These are phyloP conservation scores for Parmales sp. DNA, from an alignment of 108 stramenopile species.

Conservation along the genomic window DNA sequence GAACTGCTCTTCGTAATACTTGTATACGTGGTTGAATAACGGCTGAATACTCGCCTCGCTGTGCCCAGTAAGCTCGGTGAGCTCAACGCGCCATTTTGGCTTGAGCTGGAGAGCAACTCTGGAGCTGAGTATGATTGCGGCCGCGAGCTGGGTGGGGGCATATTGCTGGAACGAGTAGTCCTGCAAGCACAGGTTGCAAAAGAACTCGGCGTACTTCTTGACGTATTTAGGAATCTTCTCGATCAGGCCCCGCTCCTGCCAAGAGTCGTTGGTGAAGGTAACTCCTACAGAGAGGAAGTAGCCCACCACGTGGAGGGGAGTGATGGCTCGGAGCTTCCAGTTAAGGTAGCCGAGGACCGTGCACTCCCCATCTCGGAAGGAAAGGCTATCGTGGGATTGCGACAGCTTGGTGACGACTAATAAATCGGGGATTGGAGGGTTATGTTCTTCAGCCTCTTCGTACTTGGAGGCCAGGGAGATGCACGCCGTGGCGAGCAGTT, in stretches of 20 bases:
- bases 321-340: constrained; percentile 70
- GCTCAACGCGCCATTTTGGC: constrained; percentile 66
- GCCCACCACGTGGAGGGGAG: constrained; percentile 62
- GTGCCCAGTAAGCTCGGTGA: constrained; percentile 60
- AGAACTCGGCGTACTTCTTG: constrained; percentile 86
- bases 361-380: constrained; percentile 74
- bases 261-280: constrained; percentile 58
- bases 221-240: constrained; percentile 83
- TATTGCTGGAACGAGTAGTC: constrained; percentile 81
- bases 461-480: constrained; percentile 78
- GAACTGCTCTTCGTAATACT: constrained; percentile 80
- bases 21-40: constrained; percentile 71
- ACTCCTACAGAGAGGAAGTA: constrained; percentile 71
- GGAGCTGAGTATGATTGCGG: constrained; percentile 66
- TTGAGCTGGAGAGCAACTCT: constrained; percentile 67
- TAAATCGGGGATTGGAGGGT: constrained; percentile 72
- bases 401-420: constrained; percentile 62
- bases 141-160: constrained; percentile 66
- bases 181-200: constrained; percentile 84
- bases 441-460: constrained; percentile 82
- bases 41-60: constrained; percentile 51
- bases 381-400: constrained; percentile 55
- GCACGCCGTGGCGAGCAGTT: constrained; percentile 80
- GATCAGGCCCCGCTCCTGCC: constrained; percentile 69
- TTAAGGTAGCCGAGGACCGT: constrained; percentile 59